These are phyloP conservation scores for Roridomyces roridus DNA, from an alignment of 768 basidiomycete genomes.

Conservation along the genomic window DNA sequence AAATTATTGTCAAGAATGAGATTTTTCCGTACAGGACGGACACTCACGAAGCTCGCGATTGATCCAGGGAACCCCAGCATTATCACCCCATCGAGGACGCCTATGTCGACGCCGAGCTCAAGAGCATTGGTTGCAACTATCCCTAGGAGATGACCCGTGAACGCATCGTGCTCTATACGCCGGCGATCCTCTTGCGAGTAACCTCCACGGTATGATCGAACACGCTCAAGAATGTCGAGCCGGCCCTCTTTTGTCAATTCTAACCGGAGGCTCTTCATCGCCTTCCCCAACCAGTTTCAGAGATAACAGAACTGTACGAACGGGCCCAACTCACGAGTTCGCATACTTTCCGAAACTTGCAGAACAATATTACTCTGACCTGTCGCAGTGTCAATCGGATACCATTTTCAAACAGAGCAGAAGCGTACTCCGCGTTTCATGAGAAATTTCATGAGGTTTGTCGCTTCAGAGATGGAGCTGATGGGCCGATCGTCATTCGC, in stretches of 20 bases:
- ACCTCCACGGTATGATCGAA: slow-evolving; percentile 89
- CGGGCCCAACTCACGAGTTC: slow-evolving; percentile 80
- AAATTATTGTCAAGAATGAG: slow-evolving; percentile 1
- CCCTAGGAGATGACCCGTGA: slow-evolving; percentile 82
- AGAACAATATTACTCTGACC: slow-evolving; percentile 76
- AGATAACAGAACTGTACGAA: background rate
- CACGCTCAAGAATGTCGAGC: slow-evolving; percentile 73
- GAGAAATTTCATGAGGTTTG: slow-evolving; percentile 73
- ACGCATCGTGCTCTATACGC: slow-evolving; percentile 85
- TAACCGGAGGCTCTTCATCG: slow-evolving; percentile 77
- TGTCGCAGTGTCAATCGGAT: background rate
- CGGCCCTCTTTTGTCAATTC: slow-evolving; percentile 79
- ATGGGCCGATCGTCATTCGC: slow-evolving; percentile 63
- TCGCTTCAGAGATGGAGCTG: slow-evolving; percentile 72
- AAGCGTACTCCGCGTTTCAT: slow-evolving; percentile 83
- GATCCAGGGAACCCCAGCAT: slow-evolving; percentile 86
- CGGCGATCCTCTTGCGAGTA: slow-evolving; percentile 69
- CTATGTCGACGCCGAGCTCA: slow-evolving; percentile 92
- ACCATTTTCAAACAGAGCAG: slow-evolving; percentile 89
- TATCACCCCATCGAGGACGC: slow-evolving; percentile 86
- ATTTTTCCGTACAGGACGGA: background rate
- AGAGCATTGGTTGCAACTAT: slow-evolving; percentile 91
- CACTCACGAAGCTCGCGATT: slow-evolving; percentile 78
- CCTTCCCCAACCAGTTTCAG: slow-evolving; percentile 49
- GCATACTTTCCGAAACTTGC: slow-evolving; percentile 85